A percentile compares a stretch with the other conserved stretches of the same genome.
Evolutionary conservation across 2,329 filamentous ascomycete genomes (phyloP).

Genomic region (Calonectria leucothoes): DNA sequence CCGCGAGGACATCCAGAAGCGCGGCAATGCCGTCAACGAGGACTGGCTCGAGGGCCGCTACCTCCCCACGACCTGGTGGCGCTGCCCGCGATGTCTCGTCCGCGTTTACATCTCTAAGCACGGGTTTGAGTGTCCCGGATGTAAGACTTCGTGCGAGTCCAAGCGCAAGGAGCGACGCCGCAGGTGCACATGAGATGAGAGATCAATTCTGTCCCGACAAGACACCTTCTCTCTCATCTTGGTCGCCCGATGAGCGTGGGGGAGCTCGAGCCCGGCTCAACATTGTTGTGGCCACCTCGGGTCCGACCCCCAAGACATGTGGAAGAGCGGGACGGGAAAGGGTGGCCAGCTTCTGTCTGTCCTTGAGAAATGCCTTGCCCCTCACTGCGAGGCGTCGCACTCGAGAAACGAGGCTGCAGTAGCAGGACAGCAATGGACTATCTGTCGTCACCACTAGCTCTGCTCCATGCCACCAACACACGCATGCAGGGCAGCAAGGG

Average conservation of each 20-base stretch:
- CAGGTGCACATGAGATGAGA: constrained; percentile 20
- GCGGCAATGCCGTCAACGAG: constrained; percentile 50
- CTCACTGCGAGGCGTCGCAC: not conserved
- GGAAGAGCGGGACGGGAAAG: constrained; percentile 11
- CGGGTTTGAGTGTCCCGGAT: constrained; percentile 59
- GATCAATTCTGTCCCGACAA: not conserved
- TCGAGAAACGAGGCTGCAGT: constrained; percentile 23
- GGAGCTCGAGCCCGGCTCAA: not conserved
- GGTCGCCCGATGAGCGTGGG: not conserved
- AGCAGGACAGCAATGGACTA: constrained; percentile 20
- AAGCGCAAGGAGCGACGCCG: constrained; percentile 53
- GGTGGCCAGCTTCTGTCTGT: not conserved
- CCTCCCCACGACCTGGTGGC: constrained; percentile 60
- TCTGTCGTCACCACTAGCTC: not conserved
- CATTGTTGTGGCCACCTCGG: not conserved
- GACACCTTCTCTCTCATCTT: not conserved
- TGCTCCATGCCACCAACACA: constrained; percentile 7
- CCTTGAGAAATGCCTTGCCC: not conserved
- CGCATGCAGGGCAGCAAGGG: constrained; percentile 8
- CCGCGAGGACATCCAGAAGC: constrained; percentile 64
- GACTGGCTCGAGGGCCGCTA: constrained; percentile 55
- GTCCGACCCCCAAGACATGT: constrained; percentile 13
- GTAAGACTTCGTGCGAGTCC: constrained; percentile 59
- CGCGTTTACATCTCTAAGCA: constrained; percentile 54
- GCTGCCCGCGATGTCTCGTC: constrained; percentile 64